These are phyloP conservation scores for Leucocoprinus sp. DNA, from an alignment of 768 basidiomycete genomes.

Conservation along the genomic window DNA sequence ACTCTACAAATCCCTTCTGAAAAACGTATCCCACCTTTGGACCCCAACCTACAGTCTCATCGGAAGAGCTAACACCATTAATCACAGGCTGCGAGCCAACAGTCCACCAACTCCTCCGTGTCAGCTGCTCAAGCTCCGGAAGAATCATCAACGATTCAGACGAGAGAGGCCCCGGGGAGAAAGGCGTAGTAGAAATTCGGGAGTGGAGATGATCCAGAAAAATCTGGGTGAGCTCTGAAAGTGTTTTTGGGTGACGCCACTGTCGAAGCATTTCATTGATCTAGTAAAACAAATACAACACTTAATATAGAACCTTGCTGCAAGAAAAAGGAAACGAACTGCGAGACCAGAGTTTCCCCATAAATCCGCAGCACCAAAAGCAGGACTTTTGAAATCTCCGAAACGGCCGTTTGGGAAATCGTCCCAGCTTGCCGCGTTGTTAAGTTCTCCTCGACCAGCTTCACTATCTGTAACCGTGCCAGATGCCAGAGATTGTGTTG, in stretches of 20 bases:
- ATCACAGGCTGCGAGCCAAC: constrained; percentile 95
- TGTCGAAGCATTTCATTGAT: constrained; percentile 51
- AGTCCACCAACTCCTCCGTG: constrained; percentile 84
- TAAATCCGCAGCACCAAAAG: constrained; percentile 74
- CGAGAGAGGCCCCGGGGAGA: constrained; percentile 76
- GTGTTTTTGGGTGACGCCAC: constrained; percentile 67
- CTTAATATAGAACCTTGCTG: neutral
- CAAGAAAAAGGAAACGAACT: constrained; percentile 25
- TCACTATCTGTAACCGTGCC: constrained; percentile 45
- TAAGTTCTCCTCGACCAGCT: constrained; percentile 64
- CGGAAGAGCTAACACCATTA: constrained; percentile 66
- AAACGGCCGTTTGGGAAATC: constrained; percentile 99
- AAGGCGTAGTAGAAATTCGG: constrained; percentile 72
- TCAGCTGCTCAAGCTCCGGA: constrained; percentile 67
- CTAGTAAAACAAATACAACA: constrained; percentile 26
- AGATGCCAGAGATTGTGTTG: constrained; percentile 45
- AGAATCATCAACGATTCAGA: constrained; percentile 79
- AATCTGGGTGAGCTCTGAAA: constrained; percentile 65
- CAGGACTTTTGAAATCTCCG: constrained; percentile 95
- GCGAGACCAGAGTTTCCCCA: constrained; percentile 67
- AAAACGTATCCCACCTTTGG: constrained; percentile 90
- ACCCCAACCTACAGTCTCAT: constrained; percentile 87
- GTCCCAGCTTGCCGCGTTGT: constrained; percentile 77
- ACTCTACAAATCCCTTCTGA: constrained; percentile 97
- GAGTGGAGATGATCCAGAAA: constrained; percentile 78